phyloP scores from a whole-genome alignment of 345 rosid genomes.

The Populus nigra region DNA sequence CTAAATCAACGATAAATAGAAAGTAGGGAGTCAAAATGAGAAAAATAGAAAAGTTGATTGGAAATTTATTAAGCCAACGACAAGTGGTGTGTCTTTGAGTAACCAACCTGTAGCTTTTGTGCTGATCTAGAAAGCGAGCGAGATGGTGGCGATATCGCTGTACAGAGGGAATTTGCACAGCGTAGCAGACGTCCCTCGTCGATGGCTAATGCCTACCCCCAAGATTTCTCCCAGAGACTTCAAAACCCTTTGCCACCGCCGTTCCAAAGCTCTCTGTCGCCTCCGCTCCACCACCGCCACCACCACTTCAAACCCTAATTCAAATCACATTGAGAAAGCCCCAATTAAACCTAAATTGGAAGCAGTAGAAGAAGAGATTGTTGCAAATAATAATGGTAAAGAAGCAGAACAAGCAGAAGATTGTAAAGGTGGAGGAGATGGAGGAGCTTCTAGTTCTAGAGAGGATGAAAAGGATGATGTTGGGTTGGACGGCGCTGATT shows the following conservation, averaged over 20 bases:
- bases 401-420: neutral
- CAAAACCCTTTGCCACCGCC: slow-evolving; percentile 61
- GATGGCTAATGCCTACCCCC: slow-evolving; percentile 67
- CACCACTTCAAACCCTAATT: slow-evolving; percentile 18
- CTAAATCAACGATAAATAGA: neutral
- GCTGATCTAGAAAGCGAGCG: neutral
- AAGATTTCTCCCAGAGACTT: slow-evolving; percentile 60
- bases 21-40: neutral
- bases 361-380: neutral
- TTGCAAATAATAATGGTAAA: neutral
- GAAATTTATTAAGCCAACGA: neutral
- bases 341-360: neutral
- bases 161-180: slow-evolving; percentile 91
- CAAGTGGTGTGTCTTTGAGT: neutral
- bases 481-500: slow-evolving; percentile 1
- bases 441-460: neutral
- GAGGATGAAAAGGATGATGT: neutral
- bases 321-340: neutral
- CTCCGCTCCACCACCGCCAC: slow-evolving; percentile 30
- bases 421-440: neutral
- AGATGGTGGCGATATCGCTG: slow-evolving; percentile 82
- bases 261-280: slow-evolving; percentile 53
- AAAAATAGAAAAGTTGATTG: neutral
- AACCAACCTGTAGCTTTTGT: neutral
- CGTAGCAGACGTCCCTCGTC: slow-evolving; percentile 67